phyloP scores from a whole-genome alignment of 2,329 filamentous ascomycete genomes.

The Pyricularia sp. region DNA sequence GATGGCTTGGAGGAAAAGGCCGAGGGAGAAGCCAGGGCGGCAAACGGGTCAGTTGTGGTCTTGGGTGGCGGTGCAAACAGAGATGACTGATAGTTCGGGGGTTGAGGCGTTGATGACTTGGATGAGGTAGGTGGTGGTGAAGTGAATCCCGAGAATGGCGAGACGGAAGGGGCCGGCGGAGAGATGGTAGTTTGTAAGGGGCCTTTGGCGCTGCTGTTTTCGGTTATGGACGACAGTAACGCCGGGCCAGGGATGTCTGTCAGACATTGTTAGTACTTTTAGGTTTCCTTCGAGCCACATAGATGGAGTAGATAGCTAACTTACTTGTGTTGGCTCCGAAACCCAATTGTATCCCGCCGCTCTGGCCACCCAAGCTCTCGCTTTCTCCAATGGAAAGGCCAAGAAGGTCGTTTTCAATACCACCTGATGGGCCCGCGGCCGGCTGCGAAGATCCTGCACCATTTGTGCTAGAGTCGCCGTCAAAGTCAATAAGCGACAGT shows the following conservation, averaged over 20 bases:
- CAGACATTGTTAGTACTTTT: slow-evolving; percentile 12
- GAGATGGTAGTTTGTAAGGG: slow-evolving; percentile 14
- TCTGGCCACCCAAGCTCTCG: slow-evolving; percentile 47
- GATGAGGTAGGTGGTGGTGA: slow-evolving; percentile 33
- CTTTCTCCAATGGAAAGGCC: slow-evolving; percentile 70
- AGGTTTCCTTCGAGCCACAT: not conserved
- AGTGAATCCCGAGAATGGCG: slow-evolving; percentile 41
- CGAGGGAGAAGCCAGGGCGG: slow-evolving; percentile 28
- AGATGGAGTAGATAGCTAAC: slow-evolving; percentile 15
- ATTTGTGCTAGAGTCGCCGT: slow-evolving; percentile 37
- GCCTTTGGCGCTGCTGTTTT: slow-evolving; percentile 43
- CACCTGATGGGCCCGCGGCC: slow-evolving; percentile 38
- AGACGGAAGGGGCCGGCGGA: slow-evolving; percentile 25
- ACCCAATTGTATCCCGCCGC: slow-evolving; percentile 73
- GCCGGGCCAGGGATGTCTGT: slow-evolving; percentile 52
- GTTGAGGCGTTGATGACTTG: slow-evolving; percentile 40
- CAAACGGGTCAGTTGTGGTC: slow-evolving; percentile 36
- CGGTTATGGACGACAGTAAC: slow-evolving; percentile 49
- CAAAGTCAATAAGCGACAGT: slow-evolving; percentile 88
- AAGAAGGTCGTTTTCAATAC: slow-evolving; percentile 79
- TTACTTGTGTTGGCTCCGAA: slow-evolving; percentile 56
- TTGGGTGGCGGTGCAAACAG: slow-evolving; percentile 31
- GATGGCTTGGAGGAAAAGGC: slow-evolving; percentile 23
- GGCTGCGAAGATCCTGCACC: slow-evolving; percentile 26
- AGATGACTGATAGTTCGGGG: slow-evolving; percentile 28